Evolutionary conservation across 1,139 yeast genomes (phyloP).

Genomic region (Candida smagusa): DNA sequence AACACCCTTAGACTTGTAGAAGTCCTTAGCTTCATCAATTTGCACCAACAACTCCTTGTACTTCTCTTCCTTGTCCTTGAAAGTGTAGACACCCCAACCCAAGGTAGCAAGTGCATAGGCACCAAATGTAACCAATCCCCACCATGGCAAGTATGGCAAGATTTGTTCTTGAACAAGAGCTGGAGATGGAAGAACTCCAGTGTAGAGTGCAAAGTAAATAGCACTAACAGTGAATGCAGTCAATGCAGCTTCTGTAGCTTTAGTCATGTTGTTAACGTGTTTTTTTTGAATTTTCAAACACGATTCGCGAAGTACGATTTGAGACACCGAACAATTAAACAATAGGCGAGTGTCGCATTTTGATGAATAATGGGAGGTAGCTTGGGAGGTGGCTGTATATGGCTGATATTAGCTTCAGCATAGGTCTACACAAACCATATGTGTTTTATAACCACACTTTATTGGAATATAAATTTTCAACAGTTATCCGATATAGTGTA

Average conservation of each 20-base stretch:
- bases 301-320: too few species aligned
- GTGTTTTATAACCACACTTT: too few species aligned
- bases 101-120: constrained; percentile 68
- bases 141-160: constrained; percentile 66
- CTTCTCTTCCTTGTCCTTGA: constrained; percentile 71
- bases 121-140: constrained; percentile 71
- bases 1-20: constrained; percentile 56
- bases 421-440: too few species aligned
- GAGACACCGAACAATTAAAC: too few species aligned
- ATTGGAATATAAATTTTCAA: too few species aligned
- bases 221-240: constrained; percentile 46
- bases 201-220: constrained; percentile 51
- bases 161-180: constrained; percentile 48
- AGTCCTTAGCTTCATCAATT: constrained; percentile 64
- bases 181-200: constrained; percentile 59
- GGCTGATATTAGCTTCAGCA: too few species aligned
- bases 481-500: constrained; percentile 64
- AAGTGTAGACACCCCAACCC: constrained; percentile 69
- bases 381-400: too few species aligned
- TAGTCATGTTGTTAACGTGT: constrained; percentile 47
- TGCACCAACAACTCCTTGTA: constrained; percentile 62
- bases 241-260: constrained; percentile 61
- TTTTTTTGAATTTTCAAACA: background rate
- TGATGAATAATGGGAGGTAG: too few species aligned
- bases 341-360: too few species aligned